Base-by-base conservation (phyloP, 2,329 filamentous ascomycete species). In the Trichoderma hamatum region DNA sequence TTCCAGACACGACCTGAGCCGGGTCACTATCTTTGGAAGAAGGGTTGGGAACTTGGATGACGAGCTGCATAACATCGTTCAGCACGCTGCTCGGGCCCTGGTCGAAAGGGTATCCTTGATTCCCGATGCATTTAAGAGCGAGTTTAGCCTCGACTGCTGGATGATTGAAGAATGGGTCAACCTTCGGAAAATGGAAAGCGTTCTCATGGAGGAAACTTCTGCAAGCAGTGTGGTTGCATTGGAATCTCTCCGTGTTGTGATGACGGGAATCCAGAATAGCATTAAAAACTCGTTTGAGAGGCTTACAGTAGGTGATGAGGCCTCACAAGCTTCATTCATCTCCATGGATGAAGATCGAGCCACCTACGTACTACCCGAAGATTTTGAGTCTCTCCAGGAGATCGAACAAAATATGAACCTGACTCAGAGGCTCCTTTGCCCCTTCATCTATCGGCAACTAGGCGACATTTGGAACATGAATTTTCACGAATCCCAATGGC, bases 11-110 rank as follows among this genome's bases (percentile, higher is more conserved):
- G 52, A 24, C 5, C 32, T 49, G 52, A 58, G 71, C 63, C 70
- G 76, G 30, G 78, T 76, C 51, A 79, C 79, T 36, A 69, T 79
- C 55, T 86, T 82, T 74, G 84, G 85, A 46, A 84, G 87, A 34
- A 78, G 76, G 11, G 73, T 80, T n/a, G 83, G 84, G 3, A 74
- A 80, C 13, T 73, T 87, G 2, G 83, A 84, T 11, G 86, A 89
- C 67, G 84, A 86, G 64, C 81, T 87, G 66, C 79, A 82, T 14
- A 88, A 89, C 65, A 78, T 84, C 3, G 82, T 89, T 2, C 85
- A 89, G 72, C 87, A 90, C 74, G 87, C 88, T 9, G 85, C 85
- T 26, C 82, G 83, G 30, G 81, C 80, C 10, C 81, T 90, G 51
- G 76, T 84, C 2, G 84, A 85, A 11, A 80, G 86, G 9, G 78